Evolutionary conservation across 106 monocot species (phyloP), one percentile per base, ranked within the genome.

Genomic region (Dendrobium catenatum): DNA sequence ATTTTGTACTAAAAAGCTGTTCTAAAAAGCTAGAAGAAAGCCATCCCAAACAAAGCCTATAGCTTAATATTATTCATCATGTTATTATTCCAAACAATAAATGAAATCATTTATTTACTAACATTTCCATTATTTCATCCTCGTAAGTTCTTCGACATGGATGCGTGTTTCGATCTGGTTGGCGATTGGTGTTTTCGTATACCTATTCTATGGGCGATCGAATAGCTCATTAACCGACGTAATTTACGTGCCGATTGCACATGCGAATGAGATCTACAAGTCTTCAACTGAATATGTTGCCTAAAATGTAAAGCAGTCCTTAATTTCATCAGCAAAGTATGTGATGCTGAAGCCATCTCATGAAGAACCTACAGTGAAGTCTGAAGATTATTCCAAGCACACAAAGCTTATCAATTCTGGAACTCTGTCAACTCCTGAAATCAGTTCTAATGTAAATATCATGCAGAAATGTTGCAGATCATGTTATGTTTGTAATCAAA

Each of bases 121-220:
- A 51, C 13, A 51, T 66, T 77, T 27, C 27, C 17, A 7, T 31
- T 48, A 13, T 73, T 61, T 59, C 72, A 41, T 77, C 4, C 43
- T 81, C 55, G 56, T 22, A 87, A 95, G 96, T 61, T 79, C 66
- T 4, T 83, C 80, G 4, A 94, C 92, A 20, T 96, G 96, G 96
- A 54, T 88, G 2, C 81, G 89, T 11, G 96, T 96, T 73, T 94
- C 93, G 4, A 11, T 89, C 70, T 96, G 96, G 96, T 82, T 94
- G 54, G n/a, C 92, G 78, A 77, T 90, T 19, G 96, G 96, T 24
- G 88, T 92, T 4, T 70, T 96, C 17, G 90, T 96, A 17, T 94
- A 94, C 59, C 4, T 88, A 33, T 96, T 96, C 83, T 94, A 96
- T 24, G 96, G 96, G 2, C 78, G 94, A 67, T 94, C 75, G 1